These are phyloP conservation scores for Sanghuangporus weigelae DNA, from an alignment of 1,284 basidiomycete species.

Conservation along the genomic window DNA sequence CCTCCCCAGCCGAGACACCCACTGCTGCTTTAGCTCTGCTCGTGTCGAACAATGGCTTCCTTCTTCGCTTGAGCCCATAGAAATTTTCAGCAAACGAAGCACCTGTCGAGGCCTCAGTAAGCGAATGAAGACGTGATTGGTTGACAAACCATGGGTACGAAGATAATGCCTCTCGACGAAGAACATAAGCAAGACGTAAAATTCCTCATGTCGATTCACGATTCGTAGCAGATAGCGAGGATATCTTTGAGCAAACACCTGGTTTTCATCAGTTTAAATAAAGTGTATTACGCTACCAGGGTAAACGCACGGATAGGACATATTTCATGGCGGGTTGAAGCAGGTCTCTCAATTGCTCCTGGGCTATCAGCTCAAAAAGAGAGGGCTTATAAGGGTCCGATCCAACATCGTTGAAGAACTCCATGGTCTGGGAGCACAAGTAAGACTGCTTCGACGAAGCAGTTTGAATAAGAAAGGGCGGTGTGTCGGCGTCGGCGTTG, in stretches of 20 bases:
- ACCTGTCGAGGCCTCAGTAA: constrained; percentile 37
- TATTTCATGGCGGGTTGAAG: constrained; percentile 96
- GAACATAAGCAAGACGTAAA: constrained; percentile 86
- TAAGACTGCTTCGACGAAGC: not conserved
- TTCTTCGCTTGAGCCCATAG: constrained; percentile 80
- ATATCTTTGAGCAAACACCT: constrained; percentile 95
- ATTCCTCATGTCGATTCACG: constrained; percentile 94
- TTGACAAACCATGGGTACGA: constrained; percentile 63
- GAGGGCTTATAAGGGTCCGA: constrained; percentile 79
- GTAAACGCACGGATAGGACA: constrained; percentile 71
- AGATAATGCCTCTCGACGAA: constrained; percentile 92
- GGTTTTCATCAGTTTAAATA: not conserved
- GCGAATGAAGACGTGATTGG: not conserved
- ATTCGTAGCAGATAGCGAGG: constrained; percentile 89
- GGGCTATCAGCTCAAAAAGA: constrained; percentile 92
- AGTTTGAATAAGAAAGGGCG: no score
- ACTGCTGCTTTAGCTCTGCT: constrained; percentile 62
- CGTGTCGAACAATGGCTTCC: constrained; percentile 64
- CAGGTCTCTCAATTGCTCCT: constrained; percentile 90
- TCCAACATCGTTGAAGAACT: constrained; percentile 74
- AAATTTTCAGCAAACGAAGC: constrained; percentile 93
- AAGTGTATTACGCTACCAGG: not conserved
- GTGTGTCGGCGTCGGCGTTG: not conserved
- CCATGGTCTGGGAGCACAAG: constrained; percentile 42
- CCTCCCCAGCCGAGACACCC: constrained; percentile 55